Base-by-base conservation (phyloP, 495 filamentous ascomycete species). In the Aspergillus mulundensis region DNA sequence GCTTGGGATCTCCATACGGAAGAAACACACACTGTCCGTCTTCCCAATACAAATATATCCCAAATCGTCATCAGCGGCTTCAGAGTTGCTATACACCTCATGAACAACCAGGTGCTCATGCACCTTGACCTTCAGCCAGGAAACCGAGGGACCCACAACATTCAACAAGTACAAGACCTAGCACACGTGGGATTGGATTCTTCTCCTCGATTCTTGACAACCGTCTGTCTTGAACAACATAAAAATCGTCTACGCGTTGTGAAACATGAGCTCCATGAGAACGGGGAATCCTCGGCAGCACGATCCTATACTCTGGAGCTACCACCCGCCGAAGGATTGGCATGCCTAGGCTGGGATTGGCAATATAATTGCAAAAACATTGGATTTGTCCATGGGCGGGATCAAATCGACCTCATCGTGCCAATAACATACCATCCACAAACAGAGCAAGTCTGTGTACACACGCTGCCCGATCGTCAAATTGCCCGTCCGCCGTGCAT, bases 1-100 rank as follows among this genome's bases (percentile, higher is more conserved):
- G 59, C 64, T 28, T 74, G 70, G 71, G 51, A 66, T 43, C 36
- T 69, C 10, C 20, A 58, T 18, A 66, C 65, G 5, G 42, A 58
- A 32, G 58, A 65, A 20, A 54, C 16, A 49, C 47, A 34, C 56
- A 45, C 11, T 64, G 11, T 72, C 40, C 69, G 66, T 30, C 14
- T 72, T 12, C 59, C 67, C 1, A 62, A 62, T 2, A 6, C 44
- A 14, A 16, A 50, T 11, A 57, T 52, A 38, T 5, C 48, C 4
- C 1, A 46, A 53, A 36, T 63, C 63, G 28, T 28, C 61, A 16
- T 58, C 54, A 8, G 48, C 21, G 63, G 61, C 18, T 36, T 34
- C n/a, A 64, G 63, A 7, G 43, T 73, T 10, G 54, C 60, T 5
- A 10, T 73, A 6, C 38, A 54, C 11, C 63, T 53, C 6, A 46